These are phyloP conservation scores for Thraustochytrium striatum DNA, from an alignment of 352 stramenopile genomes.

Conservation along the genomic window DNA sequence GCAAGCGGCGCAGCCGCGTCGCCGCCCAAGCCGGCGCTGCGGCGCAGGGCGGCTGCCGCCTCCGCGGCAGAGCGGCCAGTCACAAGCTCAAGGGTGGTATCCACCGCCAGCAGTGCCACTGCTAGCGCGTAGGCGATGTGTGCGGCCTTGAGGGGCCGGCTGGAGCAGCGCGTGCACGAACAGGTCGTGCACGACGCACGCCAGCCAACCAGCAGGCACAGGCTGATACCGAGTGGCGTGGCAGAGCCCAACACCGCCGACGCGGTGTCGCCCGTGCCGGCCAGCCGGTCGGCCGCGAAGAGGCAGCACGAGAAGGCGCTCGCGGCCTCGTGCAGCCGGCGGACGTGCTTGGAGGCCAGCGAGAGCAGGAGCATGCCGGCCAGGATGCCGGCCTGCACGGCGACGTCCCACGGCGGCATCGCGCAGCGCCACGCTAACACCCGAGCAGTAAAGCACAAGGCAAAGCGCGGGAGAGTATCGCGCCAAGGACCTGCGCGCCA, in stretches of 20 bases:
- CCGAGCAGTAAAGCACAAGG: constrained; percentile 25
- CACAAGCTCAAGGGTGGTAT: constrained; percentile 15
- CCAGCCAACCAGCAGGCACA: constrained; percentile 32
- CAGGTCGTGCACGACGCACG: constrained; percentile 12
- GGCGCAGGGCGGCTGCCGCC: neutral
- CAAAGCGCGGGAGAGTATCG: constrained; percentile 24
- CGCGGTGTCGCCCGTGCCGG: neutral
- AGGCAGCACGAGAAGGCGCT: constrained; percentile 18
- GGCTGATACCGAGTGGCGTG: constrained; percentile 2
- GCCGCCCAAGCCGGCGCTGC: neutral
- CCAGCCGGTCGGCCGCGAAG: constrained; percentile 10
- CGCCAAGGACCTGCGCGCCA: constrained; percentile 15
- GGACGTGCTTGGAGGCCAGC: constrained; percentile 17
- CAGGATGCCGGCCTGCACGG: neutral
- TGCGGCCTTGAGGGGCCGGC: neutral
- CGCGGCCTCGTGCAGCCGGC: constrained; percentile 19
- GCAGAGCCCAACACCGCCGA: neutral
- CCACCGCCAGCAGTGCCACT: constrained; percentile 6
- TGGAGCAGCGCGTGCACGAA: constrained; percentile 1
- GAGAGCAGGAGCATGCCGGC: constrained; percentile 25
- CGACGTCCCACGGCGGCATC: neutral
- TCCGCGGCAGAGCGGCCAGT: neutral
- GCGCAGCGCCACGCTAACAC: constrained; percentile 9
- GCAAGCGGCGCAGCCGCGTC: neutral
- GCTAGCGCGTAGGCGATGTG: constrained; percentile 30